These are phyloP conservation scores for Gypsophila paniculata DNA, from an alignment of 179 eudicot species.

Conservation along the genomic window DNA sequence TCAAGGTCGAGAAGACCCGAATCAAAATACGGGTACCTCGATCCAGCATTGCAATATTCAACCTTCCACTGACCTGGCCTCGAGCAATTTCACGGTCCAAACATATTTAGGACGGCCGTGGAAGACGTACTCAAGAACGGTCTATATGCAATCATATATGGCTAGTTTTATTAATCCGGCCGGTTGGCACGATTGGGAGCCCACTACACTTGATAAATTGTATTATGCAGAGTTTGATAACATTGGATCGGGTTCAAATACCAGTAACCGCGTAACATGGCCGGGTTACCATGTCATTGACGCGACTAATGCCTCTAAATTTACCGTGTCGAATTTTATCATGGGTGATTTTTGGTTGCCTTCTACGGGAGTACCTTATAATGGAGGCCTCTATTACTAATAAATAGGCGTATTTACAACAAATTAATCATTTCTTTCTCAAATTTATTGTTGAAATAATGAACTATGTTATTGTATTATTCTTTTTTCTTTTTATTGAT, in stretches of 20 bases:
- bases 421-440: background rate
- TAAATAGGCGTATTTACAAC: background rate
- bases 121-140: conserved; percentile 37
- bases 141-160: conserved; percentile 35
- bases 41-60: conserved; percentile 34
- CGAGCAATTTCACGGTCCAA: conserved; percentile 18
- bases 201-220: conserved; percentile 29
- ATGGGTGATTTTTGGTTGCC: conserved; percentile 46
- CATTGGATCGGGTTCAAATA: conserved; percentile 38
- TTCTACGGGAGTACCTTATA: conserved; percentile 39
- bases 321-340: conserved; percentile 39
- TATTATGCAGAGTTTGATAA: conserved; percentile 44
- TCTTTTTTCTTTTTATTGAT: too few species aligned
- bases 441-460: background rate
- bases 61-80: conserved; percentile 28
- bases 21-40: conserved; percentile 44
- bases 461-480: background rate
- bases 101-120: conserved; percentile 48
- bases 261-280: conserved; percentile 42
- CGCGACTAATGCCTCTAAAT: conserved; percentile 26
- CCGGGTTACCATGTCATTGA: conserved; percentile 34
- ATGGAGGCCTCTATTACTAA: conserved; percentile 6
- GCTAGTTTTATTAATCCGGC: conserved; percentile 30
- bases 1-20: conserved; percentile 42
- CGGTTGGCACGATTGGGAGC: conserved; percentile 49